A percentile compares a stretch with the other conserved stretches of the same genome.
phyloP scores from a whole-genome alignment of 805 yeast species.

The Kazachstania taianensis region DNA sequence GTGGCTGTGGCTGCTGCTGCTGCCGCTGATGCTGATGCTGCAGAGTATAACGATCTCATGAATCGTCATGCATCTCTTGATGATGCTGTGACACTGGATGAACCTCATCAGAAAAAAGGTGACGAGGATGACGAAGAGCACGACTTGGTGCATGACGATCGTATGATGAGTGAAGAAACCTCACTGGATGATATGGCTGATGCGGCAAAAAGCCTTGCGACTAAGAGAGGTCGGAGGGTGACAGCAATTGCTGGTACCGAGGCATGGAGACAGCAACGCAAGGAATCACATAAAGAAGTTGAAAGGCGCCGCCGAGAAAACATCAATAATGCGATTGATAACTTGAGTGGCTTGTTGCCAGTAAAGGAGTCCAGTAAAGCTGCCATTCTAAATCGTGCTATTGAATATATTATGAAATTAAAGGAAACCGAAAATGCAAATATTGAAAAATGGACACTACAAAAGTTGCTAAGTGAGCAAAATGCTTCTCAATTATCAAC shows the following conservation, averaged over 20 bases:
- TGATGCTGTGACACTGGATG: neutral
- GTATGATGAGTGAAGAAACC: neutral
- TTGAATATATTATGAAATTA: slow-evolving; percentile 79
- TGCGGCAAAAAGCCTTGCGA: slow-evolving; percentile 2
- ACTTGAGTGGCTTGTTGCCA: slow-evolving; percentile 68
- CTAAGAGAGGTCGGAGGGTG: slow-evolving; percentile 24
- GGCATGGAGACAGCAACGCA: slow-evolving; percentile 42
- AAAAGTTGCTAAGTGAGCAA: slow-evolving; percentile 85
- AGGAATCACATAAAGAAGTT: slow-evolving; percentile 90
- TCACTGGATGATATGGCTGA: slow-evolving; percentile 2
- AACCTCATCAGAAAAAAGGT: slow-evolving; percentile 1
- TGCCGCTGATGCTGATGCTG: slow-evolving; percentile 4
- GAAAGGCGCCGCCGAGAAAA: slow-evolving; percentile 87
- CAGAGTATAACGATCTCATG: neutral
- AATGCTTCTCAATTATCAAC: slow-evolving; percentile 76
- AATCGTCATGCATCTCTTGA: neutral
- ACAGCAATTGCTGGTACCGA: slow-evolving; percentile 24
- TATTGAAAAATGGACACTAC: slow-evolving; percentile 91
- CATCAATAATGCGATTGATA: slow-evolving; percentile 79
- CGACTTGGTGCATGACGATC: neutral
- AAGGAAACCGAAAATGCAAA: slow-evolving; percentile 84
- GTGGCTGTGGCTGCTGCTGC: slow-evolving; percentile 5
- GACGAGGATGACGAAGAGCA: slow-evolving; percentile 5
- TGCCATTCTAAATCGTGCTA: slow-evolving; percentile 77
- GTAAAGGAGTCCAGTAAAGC: slow-evolving; percentile 77